Evolutionary conservation across 2,329 filamentous ascomycete genomes (phyloP).

Genomic region (Aureobasidium sp.): DNA sequence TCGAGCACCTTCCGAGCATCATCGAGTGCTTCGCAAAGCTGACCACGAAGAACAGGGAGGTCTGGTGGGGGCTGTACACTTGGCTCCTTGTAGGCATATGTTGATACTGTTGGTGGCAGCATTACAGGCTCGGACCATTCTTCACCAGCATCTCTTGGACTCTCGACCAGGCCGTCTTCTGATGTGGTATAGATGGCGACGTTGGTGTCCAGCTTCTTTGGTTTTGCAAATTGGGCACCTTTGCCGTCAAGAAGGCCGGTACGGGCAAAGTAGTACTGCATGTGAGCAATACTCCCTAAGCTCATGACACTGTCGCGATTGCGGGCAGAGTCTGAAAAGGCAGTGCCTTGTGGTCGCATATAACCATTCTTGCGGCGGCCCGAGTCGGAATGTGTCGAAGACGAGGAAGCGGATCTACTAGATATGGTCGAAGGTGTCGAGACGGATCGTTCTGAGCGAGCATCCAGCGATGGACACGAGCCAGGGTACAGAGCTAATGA

Average conservation of each 20-base stretch:
- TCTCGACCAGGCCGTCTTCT: constrained; percentile 12
- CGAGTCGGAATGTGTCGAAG: constrained; percentile 48
- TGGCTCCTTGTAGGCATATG: constrained; percentile 80
- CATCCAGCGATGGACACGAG: constrained; percentile 52
- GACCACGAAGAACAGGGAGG: constrained; percentile 66
- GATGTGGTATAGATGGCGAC: not conserved
- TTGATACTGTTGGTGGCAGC: constrained; percentile 94
- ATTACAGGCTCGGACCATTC: constrained; percentile 63
- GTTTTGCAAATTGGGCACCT: constrained; percentile 74
- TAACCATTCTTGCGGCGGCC: constrained; percentile 64
- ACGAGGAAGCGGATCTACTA: constrained; percentile 40
- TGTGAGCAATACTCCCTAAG: constrained; percentile 88
- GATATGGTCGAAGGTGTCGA: constrained; percentile 39
- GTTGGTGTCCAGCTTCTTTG: constrained; percentile 42
- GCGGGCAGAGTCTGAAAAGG: constrained; percentile 84
- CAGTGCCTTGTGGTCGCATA: constrained; percentile 76
- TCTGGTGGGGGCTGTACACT: constrained; percentile 78
- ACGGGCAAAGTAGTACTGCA: constrained; percentile 96
- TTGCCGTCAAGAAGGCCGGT: constrained; percentile 92
- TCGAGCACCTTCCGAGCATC: constrained; percentile 62
- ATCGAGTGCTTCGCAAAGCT: constrained; percentile 59
- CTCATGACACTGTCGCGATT: constrained; percentile 94
- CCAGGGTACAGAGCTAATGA: constrained; percentile 51
- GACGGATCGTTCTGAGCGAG: constrained; percentile 54
- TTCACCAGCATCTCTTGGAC: constrained; percentile 37